Evolutionary conservation across 441 rosid species (phyloP).

Genomic region (Mallotus repandus): DNA sequence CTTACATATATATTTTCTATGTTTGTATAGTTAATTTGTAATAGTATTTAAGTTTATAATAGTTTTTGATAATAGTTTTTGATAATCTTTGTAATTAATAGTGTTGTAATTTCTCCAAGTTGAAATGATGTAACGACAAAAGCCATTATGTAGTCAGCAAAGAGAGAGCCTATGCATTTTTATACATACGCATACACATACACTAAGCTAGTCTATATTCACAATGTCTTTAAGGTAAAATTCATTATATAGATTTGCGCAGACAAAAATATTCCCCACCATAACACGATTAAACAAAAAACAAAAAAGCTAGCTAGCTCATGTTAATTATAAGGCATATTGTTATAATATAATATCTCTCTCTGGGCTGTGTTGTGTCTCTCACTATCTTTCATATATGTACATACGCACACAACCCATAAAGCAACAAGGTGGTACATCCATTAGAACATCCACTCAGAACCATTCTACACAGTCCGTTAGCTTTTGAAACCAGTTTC

Average conservation of each 20-base stretch:
- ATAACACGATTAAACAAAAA: not conserved
- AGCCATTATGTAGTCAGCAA: not conserved
- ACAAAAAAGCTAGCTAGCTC: no score
- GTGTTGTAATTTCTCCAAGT: no score
- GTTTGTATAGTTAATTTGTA: no score
- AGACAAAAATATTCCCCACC: conserved; percentile 39
- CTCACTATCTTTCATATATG: not conserved
- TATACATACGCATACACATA: no score
- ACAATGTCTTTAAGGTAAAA: not conserved
- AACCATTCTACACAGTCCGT: conserved; percentile 33
- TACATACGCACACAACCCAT: conserved; percentile 27
- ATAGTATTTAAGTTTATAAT: no score
- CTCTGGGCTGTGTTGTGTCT: not conserved
- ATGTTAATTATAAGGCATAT: no score
- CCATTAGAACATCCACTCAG: conserved; percentile 33
- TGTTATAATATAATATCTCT: not conserved
- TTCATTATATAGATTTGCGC: conserved; percentile 3
- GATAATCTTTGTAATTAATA: no score
- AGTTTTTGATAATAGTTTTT: no score
- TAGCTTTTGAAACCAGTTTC: conserved; percentile 30
- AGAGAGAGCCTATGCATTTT: not conserved
- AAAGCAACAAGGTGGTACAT: conserved; percentile 42
- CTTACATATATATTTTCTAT: no score
- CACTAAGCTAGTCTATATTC: not conserved
- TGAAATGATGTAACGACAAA: no score